Base-by-base conservation (phyloP, 2,329 filamentous ascomycete genomes). In the Fusarium austroafricanum region DNA sequence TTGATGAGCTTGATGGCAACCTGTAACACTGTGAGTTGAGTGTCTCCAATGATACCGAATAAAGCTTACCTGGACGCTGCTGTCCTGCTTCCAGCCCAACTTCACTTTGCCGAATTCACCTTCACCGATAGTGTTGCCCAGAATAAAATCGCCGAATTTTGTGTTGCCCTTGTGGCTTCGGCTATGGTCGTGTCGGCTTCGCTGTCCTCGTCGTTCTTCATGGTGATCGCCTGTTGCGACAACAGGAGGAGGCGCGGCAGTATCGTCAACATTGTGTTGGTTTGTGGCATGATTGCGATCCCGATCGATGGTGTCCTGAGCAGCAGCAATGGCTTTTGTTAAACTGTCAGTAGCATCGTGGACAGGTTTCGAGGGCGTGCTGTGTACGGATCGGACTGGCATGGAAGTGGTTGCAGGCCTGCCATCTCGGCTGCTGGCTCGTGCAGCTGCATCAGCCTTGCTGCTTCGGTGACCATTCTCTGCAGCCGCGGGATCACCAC, bases 61-160 rank as follows among this genome's bases (percentile, higher is more conserved):
- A 28, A 38, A 49, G 37, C 59, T 58, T 81, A 90, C 89, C 83
- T 95, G 91, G 49, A 97, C 92, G 68, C 90, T 94, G 62, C 94
- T 94, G 79, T 97, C 94, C 77, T 93, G 92, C 80, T 97, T 98
- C 96, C 96, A 99, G 26, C 96, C 96, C 75, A 98, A 89, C 80
- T 97, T 98, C 74, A 99, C 96, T 78, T 99, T 99, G 70, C 96
- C 96, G 78, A 99, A 99, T 80, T 99, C 96, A 65, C 96, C 96
- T 82, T 99, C 96, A 49, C 96, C 96, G 49, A 99, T 90, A 4
- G 95, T 98, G 78, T 97, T 95, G 35, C 96, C 96, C 5, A 99
- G 86, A 63, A 97, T 93, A 79, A 98, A 99, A 67, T 97, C 94
- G 62, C 95, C 95, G 77, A 99, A 98, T 70, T 93, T 94, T 40